These are phyloP conservation scores for Cyberlindnera meyerae DNA, from an alignment of 805 yeast genomes.

Conservation along the genomic window DNA sequence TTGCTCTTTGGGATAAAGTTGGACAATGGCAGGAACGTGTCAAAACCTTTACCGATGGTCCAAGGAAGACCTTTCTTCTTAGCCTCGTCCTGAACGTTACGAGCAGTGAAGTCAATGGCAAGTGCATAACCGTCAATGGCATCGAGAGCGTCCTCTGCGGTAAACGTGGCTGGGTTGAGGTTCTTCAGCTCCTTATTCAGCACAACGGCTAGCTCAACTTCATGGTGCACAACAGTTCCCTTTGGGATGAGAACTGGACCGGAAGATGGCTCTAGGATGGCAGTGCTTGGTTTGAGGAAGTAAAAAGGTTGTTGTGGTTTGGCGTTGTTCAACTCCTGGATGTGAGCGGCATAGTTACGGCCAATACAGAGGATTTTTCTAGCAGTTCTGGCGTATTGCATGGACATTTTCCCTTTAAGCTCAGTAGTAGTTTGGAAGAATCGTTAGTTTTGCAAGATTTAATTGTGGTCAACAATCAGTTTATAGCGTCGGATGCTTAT, in stretches of 20 bases:
- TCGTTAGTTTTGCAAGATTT: background rate
- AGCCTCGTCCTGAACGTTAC: slow-evolving; percentile 94
- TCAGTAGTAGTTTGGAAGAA: background rate
- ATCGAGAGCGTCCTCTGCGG: slow-evolving; percentile 64
- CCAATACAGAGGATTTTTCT: slow-evolving; percentile 91
- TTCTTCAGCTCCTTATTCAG: slow-evolving; percentile 61
- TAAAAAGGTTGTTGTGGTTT: slow-evolving; percentile 86
- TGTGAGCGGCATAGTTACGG: slow-evolving; percentile 95
- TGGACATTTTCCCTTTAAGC: slow-evolving; percentile 7
- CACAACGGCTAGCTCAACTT: slow-evolving; percentile 83
- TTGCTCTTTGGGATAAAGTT: slow-evolving; percentile 57
- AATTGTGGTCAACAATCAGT: background rate
- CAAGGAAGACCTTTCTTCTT: slow-evolving; percentile 94
- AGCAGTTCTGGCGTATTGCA: slow-evolving; percentile 52
- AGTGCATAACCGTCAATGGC: slow-evolving; percentile 83
- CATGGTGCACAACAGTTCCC: slow-evolving; percentile 82
- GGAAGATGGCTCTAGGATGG: slow-evolving; percentile 56
- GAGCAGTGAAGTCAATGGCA: slow-evolving; percentile 90
- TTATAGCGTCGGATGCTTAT: too few relatives aligned
- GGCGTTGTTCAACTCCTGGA: slow-evolving; percentile 78
- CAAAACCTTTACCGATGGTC: slow-evolving; percentile 95
- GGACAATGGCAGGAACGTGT: slow-evolving; percentile 90
- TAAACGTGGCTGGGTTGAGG: slow-evolving; percentile 50
- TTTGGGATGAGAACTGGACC: slow-evolving; percentile 84
- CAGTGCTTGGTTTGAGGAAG: slow-evolving; percentile 84